These are phyloP conservation scores for Ceratobasidium theobromae DNA, from an alignment of 1,284 basidiomycete species.

Conservation along the genomic window DNA sequence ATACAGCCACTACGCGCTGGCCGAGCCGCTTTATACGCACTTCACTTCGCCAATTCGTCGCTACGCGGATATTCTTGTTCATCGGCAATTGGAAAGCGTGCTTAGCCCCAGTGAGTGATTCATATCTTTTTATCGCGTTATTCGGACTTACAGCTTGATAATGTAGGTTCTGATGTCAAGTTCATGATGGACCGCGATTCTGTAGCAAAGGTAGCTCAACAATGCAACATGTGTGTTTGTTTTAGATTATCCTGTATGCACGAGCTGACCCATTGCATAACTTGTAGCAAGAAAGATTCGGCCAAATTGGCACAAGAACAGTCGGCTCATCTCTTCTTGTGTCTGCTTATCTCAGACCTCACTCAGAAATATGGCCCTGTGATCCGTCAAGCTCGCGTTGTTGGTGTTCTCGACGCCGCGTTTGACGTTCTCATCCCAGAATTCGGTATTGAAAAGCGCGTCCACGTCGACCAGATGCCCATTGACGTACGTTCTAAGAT, in stretches of 20 bases:
- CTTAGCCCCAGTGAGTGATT: slow-evolving; percentile 61
- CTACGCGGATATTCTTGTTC: slow-evolving; percentile 94
- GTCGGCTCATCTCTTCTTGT: slow-evolving; percentile 92
- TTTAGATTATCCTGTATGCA: background rate
- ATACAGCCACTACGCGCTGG: slow-evolving; percentile 92
- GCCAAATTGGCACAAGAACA: slow-evolving; percentile 93
- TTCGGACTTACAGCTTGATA: background rate
- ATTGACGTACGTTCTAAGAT: slow-evolving; percentile 67
- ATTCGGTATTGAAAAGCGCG: slow-evolving; percentile 96
- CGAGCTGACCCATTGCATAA: slow-evolving; percentile 2
- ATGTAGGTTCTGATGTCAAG: slow-evolving; percentile 65
- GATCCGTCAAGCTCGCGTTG: slow-evolving; percentile 87
- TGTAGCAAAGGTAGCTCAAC: slow-evolving; percentile 95
- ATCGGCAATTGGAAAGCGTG: slow-evolving; percentile 95
- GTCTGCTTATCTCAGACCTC: slow-evolving; percentile 88
- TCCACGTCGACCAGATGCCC: slow-evolving; percentile 98
- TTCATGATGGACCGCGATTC: slow-evolving; percentile 97
- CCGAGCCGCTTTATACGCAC: slow-evolving; percentile 92
- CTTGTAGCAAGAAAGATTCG: slow-evolving; percentile 81
- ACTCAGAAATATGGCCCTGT: slow-evolving; percentile 95
- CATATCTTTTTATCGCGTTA: background rate
- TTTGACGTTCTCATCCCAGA: slow-evolving; percentile 94
- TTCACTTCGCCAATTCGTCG: slow-evolving; percentile 94
- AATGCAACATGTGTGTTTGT: slow-evolving; percentile 84
- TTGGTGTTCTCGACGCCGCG: slow-evolving; percentile 90